Evolutionary conservation across 2,329 filamentous ascomycete genomes (phyloP).

Genomic region (Domatiomyces catenatus): DNA sequence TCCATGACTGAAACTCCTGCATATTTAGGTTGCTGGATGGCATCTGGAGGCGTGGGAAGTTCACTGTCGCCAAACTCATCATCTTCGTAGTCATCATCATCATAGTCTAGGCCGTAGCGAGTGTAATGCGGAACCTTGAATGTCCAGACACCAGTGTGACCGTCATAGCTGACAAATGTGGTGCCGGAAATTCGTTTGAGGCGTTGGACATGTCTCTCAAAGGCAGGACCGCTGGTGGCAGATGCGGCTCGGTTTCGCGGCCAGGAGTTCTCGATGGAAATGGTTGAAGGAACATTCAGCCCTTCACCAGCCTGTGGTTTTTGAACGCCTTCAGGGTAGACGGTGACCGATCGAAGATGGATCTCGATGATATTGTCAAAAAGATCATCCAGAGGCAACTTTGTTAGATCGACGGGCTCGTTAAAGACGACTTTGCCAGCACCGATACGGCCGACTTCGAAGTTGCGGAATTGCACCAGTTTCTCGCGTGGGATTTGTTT

Average conservation of each 20-base stretch:
- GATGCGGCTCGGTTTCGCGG: constrained; percentile 53
- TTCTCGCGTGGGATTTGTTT: constrained; percentile 65
- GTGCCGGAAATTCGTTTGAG: constrained; percentile 68
- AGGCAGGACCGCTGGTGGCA: constrained; percentile 48
- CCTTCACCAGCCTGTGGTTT: constrained; percentile 79
- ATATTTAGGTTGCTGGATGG: constrained; percentile 11
- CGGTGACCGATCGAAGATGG: constrained; percentile 64
- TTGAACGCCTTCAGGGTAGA: constrained; percentile 59
- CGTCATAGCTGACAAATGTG: constrained; percentile 65
- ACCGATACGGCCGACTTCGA: constrained; percentile 68
- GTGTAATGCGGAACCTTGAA: constrained; percentile 96
- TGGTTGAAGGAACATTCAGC: constrained; percentile 77
- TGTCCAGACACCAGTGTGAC: constrained; percentile 68
- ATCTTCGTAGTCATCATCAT: constrained; percentile 53
- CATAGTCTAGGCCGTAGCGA: constrained; percentile 77
- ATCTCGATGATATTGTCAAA: constrained; percentile 63
- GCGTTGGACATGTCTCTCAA: constrained; percentile 68
- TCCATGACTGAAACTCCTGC: constrained; percentile 15
- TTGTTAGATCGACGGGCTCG: constrained; percentile 65
- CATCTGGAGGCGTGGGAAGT: constrained; percentile 37
- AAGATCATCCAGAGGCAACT: constrained; percentile 58
- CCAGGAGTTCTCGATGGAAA: constrained; percentile 86
- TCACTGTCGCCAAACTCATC: constrained; percentile 35
- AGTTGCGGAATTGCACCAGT: constrained; percentile 55
- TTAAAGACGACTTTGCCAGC: constrained; percentile 73